Evolutionary conservation across 2,329 filamentous ascomycete species (phyloP), one percentile per base, ranked within the genome.

Genomic region (Xylariaceae sp.): DNA sequence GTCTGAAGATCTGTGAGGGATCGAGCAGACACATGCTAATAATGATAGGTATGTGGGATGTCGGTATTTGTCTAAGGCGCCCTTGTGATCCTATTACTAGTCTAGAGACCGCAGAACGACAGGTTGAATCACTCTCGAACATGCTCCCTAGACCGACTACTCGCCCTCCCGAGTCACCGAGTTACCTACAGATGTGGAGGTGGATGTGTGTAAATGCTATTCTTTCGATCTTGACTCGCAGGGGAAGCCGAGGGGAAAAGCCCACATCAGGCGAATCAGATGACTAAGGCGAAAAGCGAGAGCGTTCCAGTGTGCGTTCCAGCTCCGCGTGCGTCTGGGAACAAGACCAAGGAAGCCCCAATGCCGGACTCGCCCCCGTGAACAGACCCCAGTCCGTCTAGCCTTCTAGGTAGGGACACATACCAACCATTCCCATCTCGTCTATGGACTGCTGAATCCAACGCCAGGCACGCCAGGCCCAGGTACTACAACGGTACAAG

Each of bases 401-500:
- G 21, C n/a, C n/a, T n/a, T n/a, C n/a, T n/a, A n/a, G n/a, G n/a
- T n/a, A n/a, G 21, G 34, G 33, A 21, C 36, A 30, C 36, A 18
- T 38, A 15, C 41, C 44, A 47, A 41, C 41, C 41, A 31, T 24
- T 24, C 21, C 21, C 7, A 7, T 24, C 21, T 24, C 7, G 21
- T 24, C 21, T 6, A 7, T 24, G 11, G 21, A 6, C 21, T 24
- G 21, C 21, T 24, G 21, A 24, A 6, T n/a, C n/a, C n/a, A n/a
- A n/a, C n/a, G n/a, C n/a, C n/a, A n/a, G n/a, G n/a, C n/a, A n/a
- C n/a, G n/a, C n/a, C n/a, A n/a, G 11, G 21, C 39, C 38, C 36
- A 40, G 42, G 41, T 41, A 35, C 40, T 48, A 42, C 39, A 43
- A 46, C 40, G n/a, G n/a, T n/a, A n/a, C n/a, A n/a, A n/a, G n/a